Base-by-base conservation (phyloP, 2,329 filamentous ascomycete species). In the Nothophoma quercina region DNA sequence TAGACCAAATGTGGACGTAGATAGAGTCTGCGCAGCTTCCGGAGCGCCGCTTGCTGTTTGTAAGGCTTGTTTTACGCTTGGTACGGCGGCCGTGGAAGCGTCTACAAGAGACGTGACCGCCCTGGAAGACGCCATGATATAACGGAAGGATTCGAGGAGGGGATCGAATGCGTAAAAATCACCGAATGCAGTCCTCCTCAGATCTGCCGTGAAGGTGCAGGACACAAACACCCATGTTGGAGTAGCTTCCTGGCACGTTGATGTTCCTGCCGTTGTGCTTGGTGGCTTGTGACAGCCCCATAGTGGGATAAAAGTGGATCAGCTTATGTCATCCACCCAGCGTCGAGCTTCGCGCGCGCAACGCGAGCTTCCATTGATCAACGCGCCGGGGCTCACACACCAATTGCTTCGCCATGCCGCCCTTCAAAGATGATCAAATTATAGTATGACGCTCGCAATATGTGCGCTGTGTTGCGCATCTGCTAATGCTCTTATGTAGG, bases 371-470 rank as follows among this genome's bases (percentile, higher is more conserved):
- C 42, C 42, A 36, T 16, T 35, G 25, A 52, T 25, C 38, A 53
- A 53, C 50, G 50, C 50, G 50, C 50, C 50, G 38, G 23, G 26
- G 23, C 32, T 29, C 33, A 45, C 52, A 43, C 55, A 59, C 53
- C 58, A 51, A 70, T 66, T 69, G 65, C 60, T 62, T 63, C 60
- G 58, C 58, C 44, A 78, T 78, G 76, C 74, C 76, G 51, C 70
- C 73, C 28, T 78, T 78, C 62, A 78, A 77, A 51, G 76, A 78
- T 68, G 76, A 78, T 45, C 75, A 77, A 65, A 76, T 78, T 3
- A 73, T 78, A 50, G 76, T 78, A 66, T 35, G 40, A 21, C 29
- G 18, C 15, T 40, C 15, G 22, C 44, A 15, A 39, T 29, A 5
- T 19, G 39, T 39, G 54, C 40, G 58, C 63, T 68, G 34, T 63